Evolutionary conservation across 2,329 filamentous ascomycete species (phyloP).

Genomic region (Fusarium liriodendri): DNA sequence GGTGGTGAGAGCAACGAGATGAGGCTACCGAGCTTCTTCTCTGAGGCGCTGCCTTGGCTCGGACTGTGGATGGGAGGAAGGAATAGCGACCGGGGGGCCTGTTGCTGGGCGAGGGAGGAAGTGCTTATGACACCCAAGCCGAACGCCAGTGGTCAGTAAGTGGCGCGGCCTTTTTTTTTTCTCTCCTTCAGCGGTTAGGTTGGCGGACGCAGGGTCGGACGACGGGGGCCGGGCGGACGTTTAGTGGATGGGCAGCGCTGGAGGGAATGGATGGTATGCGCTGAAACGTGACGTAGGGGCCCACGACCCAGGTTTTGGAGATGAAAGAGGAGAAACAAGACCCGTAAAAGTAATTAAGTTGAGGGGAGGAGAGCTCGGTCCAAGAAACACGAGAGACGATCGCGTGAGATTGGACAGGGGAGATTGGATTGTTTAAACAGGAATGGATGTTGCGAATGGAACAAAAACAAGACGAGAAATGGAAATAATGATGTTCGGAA

Average conservation of each 20-base stretch:
- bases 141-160: constrained; percentile 2
- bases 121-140: constrained; percentile 10
- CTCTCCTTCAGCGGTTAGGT: constrained; percentile 20
- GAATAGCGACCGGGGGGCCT: constrained; percentile 4
- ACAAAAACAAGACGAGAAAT: not conserved
- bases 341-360: not conserved
- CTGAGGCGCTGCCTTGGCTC: not conserved
- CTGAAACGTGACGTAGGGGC: constrained; percentile 32
- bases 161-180: constrained; percentile 11
- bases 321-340: not conserved
- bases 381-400: constrained; percentile 18
- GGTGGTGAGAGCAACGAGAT: constrained; percentile 28
- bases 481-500: not conserved
- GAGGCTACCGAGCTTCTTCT: constrained; percentile 32
- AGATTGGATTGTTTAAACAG: not conserved
- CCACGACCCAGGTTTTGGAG: constrained; percentile 10
- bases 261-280: constrained; percentile 2
- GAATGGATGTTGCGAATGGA: not conserved
- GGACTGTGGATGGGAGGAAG: not conserved
- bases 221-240: not conserved
- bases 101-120: constrained; percentile 3
- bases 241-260: constrained; percentile 20
- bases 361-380: constrained; percentile 26
- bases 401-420: constrained; percentile 24
- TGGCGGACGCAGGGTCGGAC: constrained; percentile 9